Percentiles rank a stretch among this genome's conserved stretches.
Conservation (phyloP, 2,329 filamentous ascomycete species). For the Penicillium frequentans region DNA sequence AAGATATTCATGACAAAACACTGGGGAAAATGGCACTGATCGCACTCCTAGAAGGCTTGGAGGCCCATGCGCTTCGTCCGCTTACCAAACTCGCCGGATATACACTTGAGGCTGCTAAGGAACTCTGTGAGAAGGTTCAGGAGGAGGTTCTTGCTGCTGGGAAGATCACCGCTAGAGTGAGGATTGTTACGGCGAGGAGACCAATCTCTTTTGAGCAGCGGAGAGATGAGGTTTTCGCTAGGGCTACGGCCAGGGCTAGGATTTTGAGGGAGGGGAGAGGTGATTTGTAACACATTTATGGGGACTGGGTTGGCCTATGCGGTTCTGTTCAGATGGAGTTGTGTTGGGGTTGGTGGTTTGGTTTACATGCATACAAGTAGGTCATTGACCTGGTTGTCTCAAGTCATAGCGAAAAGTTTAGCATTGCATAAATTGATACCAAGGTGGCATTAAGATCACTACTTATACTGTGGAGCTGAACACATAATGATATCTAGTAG, state of each 20-base stretch:
- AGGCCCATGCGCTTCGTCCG: conserved; percentile 38
- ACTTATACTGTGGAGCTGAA: background rate
- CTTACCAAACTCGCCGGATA: conserved; percentile 37
- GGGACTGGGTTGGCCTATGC: background rate
- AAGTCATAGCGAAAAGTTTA: background rate
- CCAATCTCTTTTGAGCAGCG: conserved; percentile 20
- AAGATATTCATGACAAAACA: conserved; percentile 33
- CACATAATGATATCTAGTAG: background rate
- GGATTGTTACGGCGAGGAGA: conserved; percentile 32
- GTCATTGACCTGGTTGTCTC: background rate
- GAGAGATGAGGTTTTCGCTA: conserved; percentile 12
- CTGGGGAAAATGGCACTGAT: conserved; percentile 46
- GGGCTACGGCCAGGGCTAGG: conserved; percentile 8
- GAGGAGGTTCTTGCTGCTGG: conserved; percentile 32
- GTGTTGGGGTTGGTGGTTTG: background rate
- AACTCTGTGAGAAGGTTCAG: conserved; percentile 41
- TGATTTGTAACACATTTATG: background rate
- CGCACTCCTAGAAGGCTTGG: conserved; percentile 40
- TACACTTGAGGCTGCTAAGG: conserved; percentile 33
- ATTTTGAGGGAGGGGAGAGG: background rate
- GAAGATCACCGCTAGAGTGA: conserved; percentile 27
- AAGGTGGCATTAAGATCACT: background rate
- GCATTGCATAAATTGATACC: background rate
- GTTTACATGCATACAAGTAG: conserved; percentile 8
- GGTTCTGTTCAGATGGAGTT: background rate